phyloP scores from a whole-genome alignment of 768 basidiomycete genomes.

The Clathrus columnatus region DNA sequence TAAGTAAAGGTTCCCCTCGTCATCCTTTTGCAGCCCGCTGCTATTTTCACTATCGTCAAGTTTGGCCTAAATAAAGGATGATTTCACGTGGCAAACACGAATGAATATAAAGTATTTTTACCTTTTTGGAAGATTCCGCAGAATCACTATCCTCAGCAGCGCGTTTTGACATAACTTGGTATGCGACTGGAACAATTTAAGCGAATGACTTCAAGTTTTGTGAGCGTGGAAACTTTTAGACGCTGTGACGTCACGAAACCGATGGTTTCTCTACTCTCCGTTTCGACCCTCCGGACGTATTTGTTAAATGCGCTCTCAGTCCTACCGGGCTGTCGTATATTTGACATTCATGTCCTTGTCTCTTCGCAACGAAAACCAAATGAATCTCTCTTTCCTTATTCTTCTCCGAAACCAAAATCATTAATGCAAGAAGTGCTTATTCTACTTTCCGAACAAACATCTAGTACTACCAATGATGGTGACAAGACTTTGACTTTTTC shows the following conservation, averaged over 20 bases:
- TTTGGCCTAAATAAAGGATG: background rate
- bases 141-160: slow-evolving; percentile 1
- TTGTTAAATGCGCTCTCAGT: slow-evolving; percentile 47
- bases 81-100: background rate
- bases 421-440: slow-evolving; percentile 73
- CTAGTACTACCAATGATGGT: slow-evolving; percentile 11
- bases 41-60: background rate
- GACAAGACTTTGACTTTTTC: slow-evolving; percentile 30
- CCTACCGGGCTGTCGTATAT: slow-evolving; percentile 59
- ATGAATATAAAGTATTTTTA: background rate
- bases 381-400: slow-evolving; percentile 63
- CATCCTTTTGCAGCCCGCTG: background rate
- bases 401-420: slow-evolving; percentile 52
- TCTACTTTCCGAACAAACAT: slow-evolving; percentile 56
- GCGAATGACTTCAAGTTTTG: background rate
- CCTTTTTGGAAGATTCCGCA: slow-evolving; percentile 7
- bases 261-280: background rate
- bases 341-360: slow-evolving; percentile 69
- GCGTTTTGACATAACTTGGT: slow-evolving; percentile 6
- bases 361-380: slow-evolving; percentile 59
- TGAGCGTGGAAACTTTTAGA: no score
- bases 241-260: background rate
- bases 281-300: slow-evolving; percentile 44
- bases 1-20: slow-evolving; percentile 1
- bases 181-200: background rate